phyloP scores from a whole-genome alignment of 208 protist genomes.

The Acanthamoeba triangularis region DNA sequence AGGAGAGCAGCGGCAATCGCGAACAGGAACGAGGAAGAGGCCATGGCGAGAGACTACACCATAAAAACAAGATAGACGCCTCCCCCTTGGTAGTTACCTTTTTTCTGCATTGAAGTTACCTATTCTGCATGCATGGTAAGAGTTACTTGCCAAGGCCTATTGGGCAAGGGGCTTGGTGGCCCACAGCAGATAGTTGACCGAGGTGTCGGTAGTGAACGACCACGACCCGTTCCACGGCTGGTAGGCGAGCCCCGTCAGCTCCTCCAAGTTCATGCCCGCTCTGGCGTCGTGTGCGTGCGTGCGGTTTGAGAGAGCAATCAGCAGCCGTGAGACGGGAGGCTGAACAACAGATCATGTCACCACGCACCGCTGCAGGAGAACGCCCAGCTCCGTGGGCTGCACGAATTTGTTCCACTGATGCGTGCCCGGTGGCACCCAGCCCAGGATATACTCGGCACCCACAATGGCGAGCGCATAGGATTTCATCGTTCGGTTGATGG shows the following conservation, averaged over 20 bases:
- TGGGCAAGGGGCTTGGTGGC: neutral
- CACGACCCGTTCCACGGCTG: slow-evolving; percentile 9
- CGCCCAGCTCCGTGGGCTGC: slow-evolving; percentile 90
- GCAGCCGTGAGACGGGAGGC: neutral
- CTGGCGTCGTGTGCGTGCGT: neutral
- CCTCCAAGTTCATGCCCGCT: slow-evolving; percentile 12
- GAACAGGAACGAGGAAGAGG: too few species aligned
- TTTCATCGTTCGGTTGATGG: slow-evolving; percentile 94
- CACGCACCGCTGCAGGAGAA: slow-evolving; percentile 18
- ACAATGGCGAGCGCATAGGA: slow-evolving; percentile 93
- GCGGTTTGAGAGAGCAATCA: neutral
- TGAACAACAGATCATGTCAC: neutral
- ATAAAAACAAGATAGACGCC: too few species aligned
- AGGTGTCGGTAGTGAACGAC: slow-evolving; percentile 17
- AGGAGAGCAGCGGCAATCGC: too few species aligned
- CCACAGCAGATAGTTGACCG: slow-evolving; percentile 56
- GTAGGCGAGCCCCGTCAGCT: slow-evolving; percentile 51
- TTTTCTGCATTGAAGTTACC: too few species aligned
- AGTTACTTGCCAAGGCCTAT: too few species aligned
- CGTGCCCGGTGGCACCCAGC: slow-evolving; percentile 93
- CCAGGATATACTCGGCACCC: slow-evolving; percentile 94
- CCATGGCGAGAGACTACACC: too few species aligned
- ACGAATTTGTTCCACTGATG: slow-evolving; percentile 96
- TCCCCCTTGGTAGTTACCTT: too few species aligned
- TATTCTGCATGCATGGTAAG: too few species aligned